phyloP scores from a whole-genome alignment of 257 asterid species.

The Coffea canephora region DNA sequence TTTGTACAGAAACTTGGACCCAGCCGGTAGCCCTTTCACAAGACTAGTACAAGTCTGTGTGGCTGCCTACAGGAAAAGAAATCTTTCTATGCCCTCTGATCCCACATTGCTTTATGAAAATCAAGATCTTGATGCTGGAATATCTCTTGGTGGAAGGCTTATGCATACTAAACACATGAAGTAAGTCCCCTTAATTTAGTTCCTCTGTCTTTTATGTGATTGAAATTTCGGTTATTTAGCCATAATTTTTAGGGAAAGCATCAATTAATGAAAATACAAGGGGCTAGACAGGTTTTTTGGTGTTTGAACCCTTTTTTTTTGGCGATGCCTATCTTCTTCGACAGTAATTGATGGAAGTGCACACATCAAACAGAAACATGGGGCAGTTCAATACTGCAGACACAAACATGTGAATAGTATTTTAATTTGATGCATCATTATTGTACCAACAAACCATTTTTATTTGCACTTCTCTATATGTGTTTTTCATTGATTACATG shows the following conservation, averaged over 20 bases:
- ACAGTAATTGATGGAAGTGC: conserved; percentile 6
- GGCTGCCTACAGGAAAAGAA: conserved; percentile 74
- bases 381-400: not conserved
- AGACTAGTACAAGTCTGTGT: conserved; percentile 75
- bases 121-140: conserved; percentile 55
- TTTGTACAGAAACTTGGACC: conserved; percentile 64
- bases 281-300: not conserved
- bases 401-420: not conserved
- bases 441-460: not conserved
- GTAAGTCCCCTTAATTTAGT: conserved; percentile 28
- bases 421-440: not conserved
- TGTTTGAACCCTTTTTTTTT: not conserved
- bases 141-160: conserved; percentile 65
- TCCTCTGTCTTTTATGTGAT: not conserved
- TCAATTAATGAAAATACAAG: not conserved
- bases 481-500: not conserved
- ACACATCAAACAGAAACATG: not conserved
- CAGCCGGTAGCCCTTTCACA: conserved; percentile 95
- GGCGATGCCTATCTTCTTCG: not conserved
- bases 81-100: conserved; percentile 39
- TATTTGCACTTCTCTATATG: not conserved
- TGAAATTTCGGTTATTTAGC: not conserved
- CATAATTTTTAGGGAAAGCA: not conserved
- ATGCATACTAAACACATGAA: conserved; percentile 53
- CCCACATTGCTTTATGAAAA: conserved; percentile 44